Evolutionary conservation across 495 filamentous ascomycete species (phyloP), one percentile per base, ranked within the genome.

Genomic region (Bacidia rubella): DNA sequence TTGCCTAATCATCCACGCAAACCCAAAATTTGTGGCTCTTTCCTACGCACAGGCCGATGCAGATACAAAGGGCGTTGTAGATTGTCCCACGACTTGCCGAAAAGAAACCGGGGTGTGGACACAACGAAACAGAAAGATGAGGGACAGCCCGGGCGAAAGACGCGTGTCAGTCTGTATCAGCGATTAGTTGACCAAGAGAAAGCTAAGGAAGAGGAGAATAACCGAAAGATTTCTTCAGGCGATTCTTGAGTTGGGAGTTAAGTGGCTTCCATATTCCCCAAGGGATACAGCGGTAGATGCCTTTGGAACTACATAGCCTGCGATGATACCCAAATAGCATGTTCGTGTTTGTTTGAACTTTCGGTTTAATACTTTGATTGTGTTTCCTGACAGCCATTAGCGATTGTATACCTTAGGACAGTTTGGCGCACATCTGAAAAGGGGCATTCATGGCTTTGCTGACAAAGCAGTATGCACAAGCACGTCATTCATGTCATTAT

Each of bases 141-240:
- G 15, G 29, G 15, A 35, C 7, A 35, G 29, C 29, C 5, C 5
- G 7, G 15, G 29, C 5, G 15, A 15, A 15, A 15, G 29, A 35
- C 29, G 29, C 29, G 56, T 32, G 29, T 58, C 32, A 53, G 56
- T 11, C 29, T 58, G 4, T 43, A 55, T n/a, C 56, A 55, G 46
- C 39, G 52, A 27, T 35, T 35, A 15, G 29, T 35, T 15, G 15
- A 35, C 29, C 29, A 35, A 15, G 29, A 35, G 29, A 35, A 35
- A 35, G 29, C 5, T 7, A 35, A 35, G 5, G 29, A 35, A 35
- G 29, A 5, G 5, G 29, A 35, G 15, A 35, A 15, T 35, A 15
- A 35, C 29, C 29, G 29, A 5, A 35, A 35, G 29, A 15, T n/a
- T n/a, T n/a, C n/a, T n/a, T n/a, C n/a, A n/a, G n/a, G n/a, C n/a